Base-by-base conservation (phyloP, 2,329 filamentous ascomycete species). In the Clarireedia homoeocarpa region DNA sequence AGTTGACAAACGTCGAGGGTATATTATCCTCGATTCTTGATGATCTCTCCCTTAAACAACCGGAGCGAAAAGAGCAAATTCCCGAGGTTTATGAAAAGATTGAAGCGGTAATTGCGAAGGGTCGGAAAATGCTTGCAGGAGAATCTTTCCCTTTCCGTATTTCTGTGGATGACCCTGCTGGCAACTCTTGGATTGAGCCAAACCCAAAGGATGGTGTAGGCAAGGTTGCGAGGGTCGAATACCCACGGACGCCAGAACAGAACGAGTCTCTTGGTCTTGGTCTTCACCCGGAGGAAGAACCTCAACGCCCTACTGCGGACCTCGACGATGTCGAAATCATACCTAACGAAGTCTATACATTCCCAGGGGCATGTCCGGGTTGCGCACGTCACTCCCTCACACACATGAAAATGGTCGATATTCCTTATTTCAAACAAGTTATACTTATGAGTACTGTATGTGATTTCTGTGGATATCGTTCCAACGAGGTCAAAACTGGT, bases 371-470 rank as follows among this genome's bases (percentile, higher is more conserved):
- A 57, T 99, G 94, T 71, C 94, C 94, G 0, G 92, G 89, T 59
- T 99, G 94, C 77, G 85, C 85, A 67, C 88, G 88, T 72, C 75
- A 83, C 4, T 96, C 91, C 73, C 84, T 84, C 4, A 95, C 95
- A 9, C 91, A 96, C 72, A 96, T 96, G 90, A 96, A 96, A 77
- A 95, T 96, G 86, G 90, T 97, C 56, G 90, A 95, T 67, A 96
- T 99, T 60, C 94, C 94, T 0, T 88, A 96, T 74, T 99, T 99
- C 77, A 95, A 96, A 74, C 89, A 97, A 69, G 94, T 99, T 3
- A 85, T 96, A 42, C 79, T 99, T 65, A 97, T 96, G 89, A 91
- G 86, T 64, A 97, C 92, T 2, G 85, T 90, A 27, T 99, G 94
- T 73, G 86, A 92, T 27, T 80, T 86, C 71, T 99, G 94, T 70